phyloP scores from a whole-genome alignment of 2,329 filamentous ascomycete species.

The Cladosporium austrohemisphaericum region DNA sequence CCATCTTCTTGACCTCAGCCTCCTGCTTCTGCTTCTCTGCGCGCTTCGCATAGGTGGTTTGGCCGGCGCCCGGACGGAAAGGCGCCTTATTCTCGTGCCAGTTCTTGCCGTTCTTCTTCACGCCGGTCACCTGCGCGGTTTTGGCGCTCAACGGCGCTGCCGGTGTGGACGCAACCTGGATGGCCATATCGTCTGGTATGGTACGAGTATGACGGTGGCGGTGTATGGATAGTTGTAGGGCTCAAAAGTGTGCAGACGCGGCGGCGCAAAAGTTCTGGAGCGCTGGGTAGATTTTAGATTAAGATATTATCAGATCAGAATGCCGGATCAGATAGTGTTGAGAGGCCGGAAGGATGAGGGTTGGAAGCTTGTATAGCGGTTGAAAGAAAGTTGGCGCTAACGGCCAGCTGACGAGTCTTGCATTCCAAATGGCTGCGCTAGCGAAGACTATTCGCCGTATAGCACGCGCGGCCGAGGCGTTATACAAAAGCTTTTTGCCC shows the following conservation, averaged over 20 bases:
- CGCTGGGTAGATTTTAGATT: neutral
- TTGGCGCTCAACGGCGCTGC: conserved; percentile 32
- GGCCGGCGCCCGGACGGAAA: conserved; percentile 76
- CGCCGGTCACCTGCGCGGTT: conserved; percentile 44
- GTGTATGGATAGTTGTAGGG: too few relatives aligned
- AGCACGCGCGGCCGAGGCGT: too few relatives aligned
- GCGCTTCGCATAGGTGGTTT: conserved; percentile 75
- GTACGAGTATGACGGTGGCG: conserved; percentile 14
- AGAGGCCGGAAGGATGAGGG: neutral
- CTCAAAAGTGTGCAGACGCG: neutral
- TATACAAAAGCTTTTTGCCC: too few relatives aligned
- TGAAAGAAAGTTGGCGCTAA: too few relatives aligned
- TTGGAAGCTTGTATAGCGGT: too few relatives aligned
- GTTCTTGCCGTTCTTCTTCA: conserved; percentile 92
- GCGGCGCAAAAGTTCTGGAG: neutral
- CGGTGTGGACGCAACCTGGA: conserved; percentile 31
- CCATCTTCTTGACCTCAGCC: conserved; percentile 80
- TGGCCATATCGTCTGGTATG: conserved; percentile 14
- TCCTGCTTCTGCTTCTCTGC: conserved; percentile 65
- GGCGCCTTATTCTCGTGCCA: conserved; percentile 83
- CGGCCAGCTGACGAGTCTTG: too few relatives aligned
- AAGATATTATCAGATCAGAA: neutral
- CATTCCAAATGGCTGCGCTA: too few relatives aligned
- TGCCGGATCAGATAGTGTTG: neutral
- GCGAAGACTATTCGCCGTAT: too few relatives aligned